Percentiles rank a stretch among this genome's conserved stretches.
Evolutionary conservation across 2,329 filamentous ascomycete species (phyloP).

Genomic region (Xylariaceae sp.): DNA sequence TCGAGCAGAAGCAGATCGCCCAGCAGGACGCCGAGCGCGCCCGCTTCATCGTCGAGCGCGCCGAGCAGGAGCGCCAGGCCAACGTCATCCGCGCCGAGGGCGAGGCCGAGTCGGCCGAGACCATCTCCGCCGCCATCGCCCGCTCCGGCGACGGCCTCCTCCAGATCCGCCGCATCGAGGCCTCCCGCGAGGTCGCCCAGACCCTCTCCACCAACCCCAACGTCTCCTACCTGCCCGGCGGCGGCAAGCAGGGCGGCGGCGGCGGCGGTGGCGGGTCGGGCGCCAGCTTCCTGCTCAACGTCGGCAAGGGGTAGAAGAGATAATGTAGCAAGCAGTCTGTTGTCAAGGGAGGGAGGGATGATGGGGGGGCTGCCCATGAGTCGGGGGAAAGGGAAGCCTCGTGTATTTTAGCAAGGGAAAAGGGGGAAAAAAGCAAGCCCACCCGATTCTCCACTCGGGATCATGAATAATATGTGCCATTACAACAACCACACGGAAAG

Average conservation of each 20-base stretch:
- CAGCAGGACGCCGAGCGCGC: constrained; percentile 98
- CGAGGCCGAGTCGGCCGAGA: constrained; percentile 93
- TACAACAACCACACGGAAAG: constrained; percentile 10
- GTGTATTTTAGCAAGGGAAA: constrained; percentile 21
- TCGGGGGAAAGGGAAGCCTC: constrained; percentile 3
- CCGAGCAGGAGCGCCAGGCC: constrained; percentile 96
- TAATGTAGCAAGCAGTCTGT: too few relatives aligned
- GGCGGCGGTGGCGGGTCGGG: constrained; percentile 43
- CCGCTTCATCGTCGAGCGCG: constrained; percentile 96
- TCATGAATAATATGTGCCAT: constrained; percentile 22
- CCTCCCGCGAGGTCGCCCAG: constrained; percentile 88
- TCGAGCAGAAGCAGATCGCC: constrained; percentile 99
- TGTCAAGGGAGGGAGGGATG: too few relatives aligned
- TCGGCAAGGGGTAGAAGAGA: too few relatives aligned
- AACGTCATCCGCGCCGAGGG: constrained; percentile 98
- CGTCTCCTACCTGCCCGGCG: constrained; percentile 85
- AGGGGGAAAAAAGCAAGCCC: too few relatives aligned
- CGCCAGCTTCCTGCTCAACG: constrained; percentile 41
- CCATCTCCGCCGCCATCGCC: constrained; percentile 86
- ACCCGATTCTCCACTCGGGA: constrained; percentile 26
- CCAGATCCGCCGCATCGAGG: constrained; percentile 95
- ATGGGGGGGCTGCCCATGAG: too few relatives aligned
- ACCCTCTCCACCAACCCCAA: constrained; percentile 87
- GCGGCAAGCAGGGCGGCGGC: constrained; percentile 53
- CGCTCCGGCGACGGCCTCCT: constrained; percentile 91